phyloP scores from a whole-genome alignment of 2,329 filamentous ascomycete genomes.

The Metarhizium album region DNA sequence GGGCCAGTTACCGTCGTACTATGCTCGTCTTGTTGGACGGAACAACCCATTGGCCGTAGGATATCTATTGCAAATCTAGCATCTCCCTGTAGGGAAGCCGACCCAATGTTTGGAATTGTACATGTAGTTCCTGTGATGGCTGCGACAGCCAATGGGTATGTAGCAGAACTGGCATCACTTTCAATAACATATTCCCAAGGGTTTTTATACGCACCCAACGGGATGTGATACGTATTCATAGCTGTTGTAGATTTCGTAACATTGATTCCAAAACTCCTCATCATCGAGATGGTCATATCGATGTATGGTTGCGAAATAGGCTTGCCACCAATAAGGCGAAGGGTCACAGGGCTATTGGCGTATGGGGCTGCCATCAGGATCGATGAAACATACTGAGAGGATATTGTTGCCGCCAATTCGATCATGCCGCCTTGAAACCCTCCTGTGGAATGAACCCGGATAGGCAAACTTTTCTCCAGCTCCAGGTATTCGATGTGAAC shows the following conservation, averaged over 20 bases:
- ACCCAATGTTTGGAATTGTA: conserved; percentile 93
- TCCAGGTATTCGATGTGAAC: conserved; percentile 81
- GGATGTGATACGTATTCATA: conserved; percentile 87
- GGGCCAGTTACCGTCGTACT: conserved; percentile 93
- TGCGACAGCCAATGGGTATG: conserved; percentile 86
- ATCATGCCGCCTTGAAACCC: conserved; percentile 82
- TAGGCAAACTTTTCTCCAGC: conserved; percentile 69
- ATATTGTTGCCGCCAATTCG: conserved; percentile 86
- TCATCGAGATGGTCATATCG: conserved; percentile 98
- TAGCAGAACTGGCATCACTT: conserved; percentile 95
- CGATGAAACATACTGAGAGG: conserved; percentile 97
- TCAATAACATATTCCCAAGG: conserved; percentile 82
- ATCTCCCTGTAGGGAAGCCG: conserved; percentile 84
- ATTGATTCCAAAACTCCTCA: conserved; percentile 78
- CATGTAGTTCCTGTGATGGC: conserved; percentile 94
- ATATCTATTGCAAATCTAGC: conserved; percentile 89
- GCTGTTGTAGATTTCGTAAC: conserved; percentile 70
- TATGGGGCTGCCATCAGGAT: conserved; percentile 96
- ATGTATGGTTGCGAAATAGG: conserved; percentile 96
- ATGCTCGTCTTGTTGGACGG: conserved; percentile 69
- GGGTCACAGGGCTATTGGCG: conserved; percentile 83
- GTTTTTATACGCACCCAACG: conserved; percentile 71
- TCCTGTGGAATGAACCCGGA: conserved; percentile 70
- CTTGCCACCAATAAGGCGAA: conserved; percentile 88
- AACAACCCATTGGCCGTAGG: conserved; percentile 85